Evolutionary conservation across 257 asterid species (phyloP), one percentile per base, ranked within the genome.

Genomic region (Jacaranda copaia): DNA sequence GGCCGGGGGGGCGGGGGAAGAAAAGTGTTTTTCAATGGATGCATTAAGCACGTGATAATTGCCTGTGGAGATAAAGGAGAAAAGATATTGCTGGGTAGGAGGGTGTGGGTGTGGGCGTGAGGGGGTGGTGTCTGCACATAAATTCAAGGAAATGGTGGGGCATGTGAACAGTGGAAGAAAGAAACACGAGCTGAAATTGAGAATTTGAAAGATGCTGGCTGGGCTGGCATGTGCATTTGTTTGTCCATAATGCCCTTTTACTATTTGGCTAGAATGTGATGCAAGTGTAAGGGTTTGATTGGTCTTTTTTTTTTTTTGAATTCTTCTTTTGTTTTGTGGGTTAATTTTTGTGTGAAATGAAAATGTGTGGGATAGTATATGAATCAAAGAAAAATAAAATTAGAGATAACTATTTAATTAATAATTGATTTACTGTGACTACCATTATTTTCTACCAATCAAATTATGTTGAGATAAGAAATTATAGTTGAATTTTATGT

Each of bases 41-140:
- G 64, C 46, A 57, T 73, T 74, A 6, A 77, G 79, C 87, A 84
- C 85, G 87, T 80, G 83, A 84, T 62, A 84, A 78, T 74, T 77
- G 85, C 82, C 58, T 48, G 32, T 11, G 42, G 49, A 68, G 62
- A 40, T 39, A 19, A 51, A 64, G 14, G 49, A 39, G 5, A 10
- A 20, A 48, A n/a, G 9, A 18, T 38, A 57, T n/a, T n/a, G 76
- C 45, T 12, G 64, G 62, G 76, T 25, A 13, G 1, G 62, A 1
- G 15, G 9, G 18, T 35, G 36, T n/a, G 18, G 67, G 13, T 10
- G 46, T 52, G 43, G 45, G 14, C 42, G 55, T 1, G 39, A 40
- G 18, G 39, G 51, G 18, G 39, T 46, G 10, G 5, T 6, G 62
- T 13, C 20, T 53, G 32, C 52, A 58, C 15, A 61, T n/a, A 8